Base-by-base conservation (phyloP, 192 early-diverging fungal genomes). In the Linnemannia schmuckeri region DNA sequence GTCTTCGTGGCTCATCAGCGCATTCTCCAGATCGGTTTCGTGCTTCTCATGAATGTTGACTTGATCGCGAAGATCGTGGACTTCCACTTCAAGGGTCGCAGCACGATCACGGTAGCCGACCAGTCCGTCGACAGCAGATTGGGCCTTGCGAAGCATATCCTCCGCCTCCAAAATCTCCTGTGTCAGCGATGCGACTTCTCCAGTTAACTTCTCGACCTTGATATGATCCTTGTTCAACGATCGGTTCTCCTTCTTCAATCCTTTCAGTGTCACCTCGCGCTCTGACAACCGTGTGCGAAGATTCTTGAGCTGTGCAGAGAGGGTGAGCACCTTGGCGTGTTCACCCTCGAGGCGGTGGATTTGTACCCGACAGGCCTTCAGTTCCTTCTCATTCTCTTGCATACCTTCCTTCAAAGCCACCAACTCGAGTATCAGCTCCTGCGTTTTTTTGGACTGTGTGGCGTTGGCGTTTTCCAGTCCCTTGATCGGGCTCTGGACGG, bases 11-110 rank as follows among this genome's bases (percentile, higher is more conserved):
- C 4, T 27, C 79, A 80, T 80, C 55, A 80, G 24, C 5, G 79
- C 79, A 24, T 80, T 24, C 79, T 80, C 79, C 5, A 80, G 55
- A 38, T 80, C 79, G 4, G 79, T 37, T 33, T 74, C 72, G 44
- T 80, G 79, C 72, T 80, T 80, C 79, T 80, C 79, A 0, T 66
- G 70, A 3, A 69, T 54, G 13, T 27, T 41, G 33, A 80, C 54
- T 52, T 80, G 52, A 49, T 80, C 79, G 24, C 57, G 71, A 15
- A 80, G 35, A 30, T 73, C 55, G n/a, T 74, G 22, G 10, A 80
- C 79, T 9, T 80, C 79, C 3, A 74, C 61, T 18, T 73, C 57
- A 0, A 80, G 22, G 0, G 79, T 74, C 9, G 79, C 42, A 7
- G 72, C 79, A 13, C 54, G 71, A 35, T 80, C 72, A 10, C 72